phyloP scores from a whole-genome alignment of 2,329 filamentous ascomycete species.

The Cytospora mali region DNA sequence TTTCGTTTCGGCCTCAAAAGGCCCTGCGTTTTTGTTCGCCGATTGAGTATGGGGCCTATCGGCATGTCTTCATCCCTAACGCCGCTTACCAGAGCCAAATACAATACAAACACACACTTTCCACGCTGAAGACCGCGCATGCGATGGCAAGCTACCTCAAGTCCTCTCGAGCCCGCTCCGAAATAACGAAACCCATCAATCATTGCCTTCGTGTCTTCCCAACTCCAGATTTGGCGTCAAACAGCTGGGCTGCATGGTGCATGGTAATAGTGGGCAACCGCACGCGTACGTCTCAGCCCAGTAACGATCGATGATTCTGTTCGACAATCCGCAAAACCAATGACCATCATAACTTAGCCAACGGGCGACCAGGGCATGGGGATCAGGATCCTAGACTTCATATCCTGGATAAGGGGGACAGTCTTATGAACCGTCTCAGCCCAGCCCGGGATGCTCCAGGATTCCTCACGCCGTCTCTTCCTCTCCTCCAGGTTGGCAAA shows the following conservation, averaged over 20 bases:
- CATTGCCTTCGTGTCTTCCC: neutral
- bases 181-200: neutral
- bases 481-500: slow-evolving; percentile 96
- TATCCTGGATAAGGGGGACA: slow-evolving; percentile 91
- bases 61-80: neutral
- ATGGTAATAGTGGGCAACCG: neutral
- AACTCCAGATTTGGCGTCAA: neutral
- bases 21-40: neutral
- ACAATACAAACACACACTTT: neutral
- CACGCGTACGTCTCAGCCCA: neutral
- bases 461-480: slow-evolving; percentile 86
- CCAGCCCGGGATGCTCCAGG: slow-evolving; percentile 95
- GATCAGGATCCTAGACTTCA: slow-evolving; percentile 92
- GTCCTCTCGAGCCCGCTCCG: neutral
- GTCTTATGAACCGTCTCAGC: slow-evolving; percentile 98
- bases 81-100: neutral
- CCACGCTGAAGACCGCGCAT: neutral
- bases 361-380: slow-evolving; percentile 97
- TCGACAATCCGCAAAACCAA: neutral
- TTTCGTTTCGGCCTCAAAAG: no score
- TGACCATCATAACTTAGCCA: slow-evolving; percentile 54
- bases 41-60: neutral
- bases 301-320: neutral
- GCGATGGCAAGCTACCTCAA: neutral
- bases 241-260: no score